A percentile compares a stretch with the other conserved stretches of the same genome.
These are phyloP conservation scores for Zymoseptoria ardabiliae DNA, from an alignment of 2,329 filamentous ascomycete species.

Conservation along the genomic window DNA sequence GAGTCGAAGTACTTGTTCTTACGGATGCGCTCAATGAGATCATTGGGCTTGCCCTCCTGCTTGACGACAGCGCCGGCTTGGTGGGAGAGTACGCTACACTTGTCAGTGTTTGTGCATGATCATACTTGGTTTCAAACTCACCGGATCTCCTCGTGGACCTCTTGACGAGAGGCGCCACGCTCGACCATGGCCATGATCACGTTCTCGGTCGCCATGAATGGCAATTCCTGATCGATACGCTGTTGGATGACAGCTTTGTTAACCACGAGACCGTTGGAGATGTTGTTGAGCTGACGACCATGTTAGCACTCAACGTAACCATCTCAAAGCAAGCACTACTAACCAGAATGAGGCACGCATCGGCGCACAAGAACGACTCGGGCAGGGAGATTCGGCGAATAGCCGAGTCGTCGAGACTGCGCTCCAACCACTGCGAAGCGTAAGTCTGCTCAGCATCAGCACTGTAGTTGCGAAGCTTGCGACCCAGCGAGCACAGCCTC, in stretches of 20 bases:
- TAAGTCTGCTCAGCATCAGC: conserved; percentile 58
- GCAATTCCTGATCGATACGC: conserved; percentile 67
- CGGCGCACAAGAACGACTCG: conserved; percentile 42
- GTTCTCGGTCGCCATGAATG: conserved; percentile 55
- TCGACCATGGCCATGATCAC: conserved; percentile 74
- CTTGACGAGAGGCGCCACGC: conserved; percentile 65
- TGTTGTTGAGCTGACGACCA: conserved; percentile 48
- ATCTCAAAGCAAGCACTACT: neutral
- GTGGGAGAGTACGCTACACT: conserved; percentile 68
- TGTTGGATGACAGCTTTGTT: conserved; percentile 67
- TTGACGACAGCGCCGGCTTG: conserved; percentile 66
- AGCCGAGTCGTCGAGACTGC: conserved; percentile 69
- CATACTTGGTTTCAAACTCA: too few species aligned
- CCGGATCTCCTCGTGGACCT: conserved; percentile 77
- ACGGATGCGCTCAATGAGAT: conserved; percentile 69
- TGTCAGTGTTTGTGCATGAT: too few species aligned
- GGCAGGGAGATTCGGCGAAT: conserved; percentile 52
- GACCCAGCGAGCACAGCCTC: conserved; percentile 52
- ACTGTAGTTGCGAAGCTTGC: conserved; percentile 44
- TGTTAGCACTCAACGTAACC: conserved; percentile 4
- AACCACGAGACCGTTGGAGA: conserved; percentile 65
- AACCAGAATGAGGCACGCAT: conserved; percentile 54
- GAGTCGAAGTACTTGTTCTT: conserved; percentile 63
- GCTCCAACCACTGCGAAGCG: conserved; percentile 67
- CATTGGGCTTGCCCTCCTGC: conserved; percentile 66